Percentiles rank a stretch among this genome's conserved stretches.
phyloP scores from a whole-genome alignment of 2,329 filamentous ascomycete species.

The Corinectria fuckeliana region DNA sequence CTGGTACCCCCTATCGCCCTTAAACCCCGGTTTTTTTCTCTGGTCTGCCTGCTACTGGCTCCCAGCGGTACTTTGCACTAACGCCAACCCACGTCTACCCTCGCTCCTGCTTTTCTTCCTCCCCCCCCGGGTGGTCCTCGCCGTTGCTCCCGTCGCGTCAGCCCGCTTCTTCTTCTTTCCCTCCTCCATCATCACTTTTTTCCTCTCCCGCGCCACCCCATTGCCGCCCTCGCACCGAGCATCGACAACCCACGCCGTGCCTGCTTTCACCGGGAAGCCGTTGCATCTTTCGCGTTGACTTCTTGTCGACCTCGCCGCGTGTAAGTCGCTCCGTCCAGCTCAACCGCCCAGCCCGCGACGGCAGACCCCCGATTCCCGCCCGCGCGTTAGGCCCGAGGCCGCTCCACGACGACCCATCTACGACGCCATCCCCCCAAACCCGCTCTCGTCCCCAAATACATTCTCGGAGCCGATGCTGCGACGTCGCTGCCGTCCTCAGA shows the following conservation, averaged over 20 bases:
- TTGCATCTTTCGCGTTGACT: slow-evolving; percentile 26
- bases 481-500: slow-evolving; percentile 17
- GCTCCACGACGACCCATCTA: slow-evolving; percentile 24
- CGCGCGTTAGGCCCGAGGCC: slow-evolving; percentile 29
- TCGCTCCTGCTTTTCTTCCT: slow-evolving; percentile 36
- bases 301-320: slow-evolving; percentile 32
- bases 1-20: background rate
- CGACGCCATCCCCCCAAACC: slow-evolving; percentile 13
- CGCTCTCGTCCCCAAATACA: slow-evolving; percentile 5
- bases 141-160: slow-evolving; percentile 41
- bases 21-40: slow-evolving; percentile 13
- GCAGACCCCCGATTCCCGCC: slow-evolving; percentile 31
- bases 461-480: slow-evolving; percentile 27
- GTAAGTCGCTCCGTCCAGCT: slow-evolving; percentile 42
- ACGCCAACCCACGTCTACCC: slow-evolving; percentile 16
- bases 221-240: slow-evolving; percentile 22
- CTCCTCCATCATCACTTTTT: slow-evolving; percentile 25
- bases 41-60: slow-evolving; percentile 7
- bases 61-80: slow-evolving; percentile 10
- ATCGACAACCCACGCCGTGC: slow-evolving; percentile 6
- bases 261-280: background rate
- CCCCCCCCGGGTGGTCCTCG: slow-evolving; percentile 35
- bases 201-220: slow-evolving; percentile 18
- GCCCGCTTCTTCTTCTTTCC: slow-evolving; percentile 32
- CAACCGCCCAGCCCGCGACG: slow-evolving; percentile 29